Percentiles rank a stretch among this genome's conserved stretches.
Conservation (phyloP, 2,329 filamentous ascomycete genomes). For the Proliferodiscus dingleyae region DNA sequence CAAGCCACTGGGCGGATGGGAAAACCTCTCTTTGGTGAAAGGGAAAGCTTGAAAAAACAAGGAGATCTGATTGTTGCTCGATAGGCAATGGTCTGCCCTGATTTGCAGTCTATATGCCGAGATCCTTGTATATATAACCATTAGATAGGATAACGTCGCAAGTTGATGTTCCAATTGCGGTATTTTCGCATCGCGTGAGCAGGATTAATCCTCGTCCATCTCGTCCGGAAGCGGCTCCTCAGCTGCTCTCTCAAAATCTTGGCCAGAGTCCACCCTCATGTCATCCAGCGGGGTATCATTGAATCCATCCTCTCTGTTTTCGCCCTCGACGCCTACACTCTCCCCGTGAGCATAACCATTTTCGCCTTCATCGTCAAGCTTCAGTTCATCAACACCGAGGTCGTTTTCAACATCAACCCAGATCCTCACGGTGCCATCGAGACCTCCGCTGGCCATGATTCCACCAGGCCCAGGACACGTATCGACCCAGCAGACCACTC, state of each 20-base stretch:
- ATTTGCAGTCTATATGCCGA: not conserved
- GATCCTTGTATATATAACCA: not conserved
- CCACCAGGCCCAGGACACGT: slow-evolving; percentile 48
- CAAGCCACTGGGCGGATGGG: too few relatives aligned
- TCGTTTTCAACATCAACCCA: slow-evolving; percentile 45
- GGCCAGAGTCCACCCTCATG: slow-evolving; percentile 10
- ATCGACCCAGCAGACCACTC: slow-evolving; percentile 64
- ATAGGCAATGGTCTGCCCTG: not conserved
- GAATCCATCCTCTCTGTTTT: slow-evolving; percentile 14
- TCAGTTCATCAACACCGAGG: slow-evolving; percentile 17
- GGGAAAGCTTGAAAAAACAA: too few relatives aligned
- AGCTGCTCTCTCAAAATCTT: slow-evolving; percentile 2
- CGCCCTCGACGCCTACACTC: slow-evolving; percentile 12
- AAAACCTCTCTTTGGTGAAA: too few relatives aligned
- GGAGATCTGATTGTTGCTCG: too few relatives aligned
- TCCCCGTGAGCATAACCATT: slow-evolving; percentile 10
- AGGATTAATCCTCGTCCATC: slow-evolving; percentile 18
- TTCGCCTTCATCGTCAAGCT: slow-evolving; percentile 8
- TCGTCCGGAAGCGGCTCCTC: slow-evolving; percentile 9
- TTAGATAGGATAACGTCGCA: not conserved
- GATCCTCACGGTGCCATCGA: slow-evolving; percentile 57
- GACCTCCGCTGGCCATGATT: slow-evolving; percentile 53
- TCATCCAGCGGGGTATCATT: slow-evolving; percentile 26
- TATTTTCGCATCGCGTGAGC: not conserved
- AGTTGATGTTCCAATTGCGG: not conserved